Conservation (phyloP, 176 grass and related monocot species). For the Aegilops sharonensis region DNA sequence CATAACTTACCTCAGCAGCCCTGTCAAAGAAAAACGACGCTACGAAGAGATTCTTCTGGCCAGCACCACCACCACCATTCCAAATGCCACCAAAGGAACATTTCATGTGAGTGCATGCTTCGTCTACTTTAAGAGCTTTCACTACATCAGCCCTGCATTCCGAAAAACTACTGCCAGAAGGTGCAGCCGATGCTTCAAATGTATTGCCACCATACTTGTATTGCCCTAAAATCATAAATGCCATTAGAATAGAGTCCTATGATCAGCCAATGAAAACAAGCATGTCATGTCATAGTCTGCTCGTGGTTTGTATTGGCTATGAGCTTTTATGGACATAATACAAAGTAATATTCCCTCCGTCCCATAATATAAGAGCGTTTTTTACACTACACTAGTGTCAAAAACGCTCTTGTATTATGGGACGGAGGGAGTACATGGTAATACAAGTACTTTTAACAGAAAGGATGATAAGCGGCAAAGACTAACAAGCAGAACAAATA, state of each 20-base stretch:
- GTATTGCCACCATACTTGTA: slow-evolving; percentile 47
- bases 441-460: neutral
- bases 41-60: slow-evolving; percentile 96
- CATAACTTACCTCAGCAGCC: slow-evolving; percentile 79
- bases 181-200: slow-evolving; percentile 71
- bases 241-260: neutral
- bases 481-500: neutral
- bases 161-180: slow-evolving; percentile 70
- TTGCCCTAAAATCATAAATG: slow-evolving; percentile 43
- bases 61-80: slow-evolving; percentile 95
- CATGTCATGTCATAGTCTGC: neutral
- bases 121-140: slow-evolving; percentile 76
- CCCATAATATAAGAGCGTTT: too few relatives aligned
- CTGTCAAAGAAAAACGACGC: slow-evolving; percentile 99
- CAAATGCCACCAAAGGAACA: slow-evolving; percentile 97
- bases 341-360: neutral
- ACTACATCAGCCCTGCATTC: slow-evolving; percentile 71
- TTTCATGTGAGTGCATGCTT: slow-evolving; percentile 92
- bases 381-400: too few relatives aligned
- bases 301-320: neutral
- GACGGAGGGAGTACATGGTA: neutral
- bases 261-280: neutral
- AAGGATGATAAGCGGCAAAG: neutral
- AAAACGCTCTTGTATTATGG: too few relatives aligned
- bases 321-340: neutral